Base-by-base conservation (phyloP, 148 eudicot genomes). In the Persicaria maculosa region DNA sequence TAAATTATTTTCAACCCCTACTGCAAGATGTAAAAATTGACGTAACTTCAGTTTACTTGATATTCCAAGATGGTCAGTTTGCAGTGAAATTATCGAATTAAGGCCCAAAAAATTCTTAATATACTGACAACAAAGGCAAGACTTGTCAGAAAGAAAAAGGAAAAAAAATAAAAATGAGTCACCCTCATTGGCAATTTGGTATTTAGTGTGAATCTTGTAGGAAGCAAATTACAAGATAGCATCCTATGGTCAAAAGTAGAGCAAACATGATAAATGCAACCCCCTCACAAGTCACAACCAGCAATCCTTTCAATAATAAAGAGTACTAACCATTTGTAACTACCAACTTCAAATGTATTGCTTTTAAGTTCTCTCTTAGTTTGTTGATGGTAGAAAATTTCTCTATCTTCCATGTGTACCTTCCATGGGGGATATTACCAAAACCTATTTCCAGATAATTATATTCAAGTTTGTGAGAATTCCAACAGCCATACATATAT, bases 261-360 rank as follows among this genome's bases (percentile, higher is more conserved):
- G 50, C 50, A 47, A 47, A 7, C 50, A 36, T 64, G 12, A 62
- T 22, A 62, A 62, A 10, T 10, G 68, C 1, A 20, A 62, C 16
- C 68, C 65, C 68, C 45, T 65, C 19, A 45, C 70, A 40, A 36
- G 46, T 3, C 9, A 8, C 12, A 48, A 48, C 52, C 70, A 65
- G 17, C 19, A 40, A 65, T 43, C 46, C 14, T 40, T 65, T 65
- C 19, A 65, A 65, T 40, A 65, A 31, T 16, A 40, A 40, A 65
- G n/a, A 65, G 47, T 4, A 67, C 90, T 83, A 73, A 91, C 98
- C 97, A 93, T 86, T 88, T 93, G 86, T 89, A 88, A 84, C 97
- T 93, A 46, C 98, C 98, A 83, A 86, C 89, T 85, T 91, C 95
- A 88, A 93, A 93, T 73, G 87, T 85, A 86, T 86, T 83, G 79